Base-by-base conservation (phyloP, 1,139 yeast species). In the Pichia sp. region DNA sequence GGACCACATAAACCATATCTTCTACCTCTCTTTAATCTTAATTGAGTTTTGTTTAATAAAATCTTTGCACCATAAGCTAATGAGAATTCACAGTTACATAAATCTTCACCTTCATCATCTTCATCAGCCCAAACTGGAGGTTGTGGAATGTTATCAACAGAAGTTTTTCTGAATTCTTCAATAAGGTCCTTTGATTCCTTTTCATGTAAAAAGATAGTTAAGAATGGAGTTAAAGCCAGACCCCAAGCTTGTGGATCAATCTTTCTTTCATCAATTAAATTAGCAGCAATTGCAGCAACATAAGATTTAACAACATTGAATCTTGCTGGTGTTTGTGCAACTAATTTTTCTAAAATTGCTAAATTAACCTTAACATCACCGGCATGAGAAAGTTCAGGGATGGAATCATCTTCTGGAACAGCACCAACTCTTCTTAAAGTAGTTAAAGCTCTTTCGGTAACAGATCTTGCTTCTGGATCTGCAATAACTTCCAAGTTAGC, bases 1-100 rank as follows among this genome's bases (percentile, higher is more conserved):
- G 98, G 97, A 79, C 99, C 99, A 81, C 97, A 91, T 67, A 93
- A 83, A 89, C 99, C 99, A 74, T 93, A 93, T 81, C 99, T 88
- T 81, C 97, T 91, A 80, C 88, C 95, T 81, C 98, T 89, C 95
- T 91, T 93, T 75, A 93, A 87, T 80, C 98, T 89, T 75, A 93
- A 85, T 81, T 93, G 97, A 67, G 99, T 93, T 80, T 95, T 90
- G 91, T 93, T 93, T 77, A 93, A 88, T 80, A 93, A 84, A 83
- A 93, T 93, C 90, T 91, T 91, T 70, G 99, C 99, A 90, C 99
- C 99, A 75, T 93, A 93, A 75, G 99, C 99, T 72, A 93, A 84
- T 60, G 99, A 93, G 89, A 93, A 93, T 84, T 93, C 98, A 86
- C 98, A 91, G 95, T 93, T 93, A 85, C 99, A 93, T 73, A 93